Evolutionary conservation across 257 asterid species (phyloP).

Genomic region (Solanum chiquidenum): DNA sequence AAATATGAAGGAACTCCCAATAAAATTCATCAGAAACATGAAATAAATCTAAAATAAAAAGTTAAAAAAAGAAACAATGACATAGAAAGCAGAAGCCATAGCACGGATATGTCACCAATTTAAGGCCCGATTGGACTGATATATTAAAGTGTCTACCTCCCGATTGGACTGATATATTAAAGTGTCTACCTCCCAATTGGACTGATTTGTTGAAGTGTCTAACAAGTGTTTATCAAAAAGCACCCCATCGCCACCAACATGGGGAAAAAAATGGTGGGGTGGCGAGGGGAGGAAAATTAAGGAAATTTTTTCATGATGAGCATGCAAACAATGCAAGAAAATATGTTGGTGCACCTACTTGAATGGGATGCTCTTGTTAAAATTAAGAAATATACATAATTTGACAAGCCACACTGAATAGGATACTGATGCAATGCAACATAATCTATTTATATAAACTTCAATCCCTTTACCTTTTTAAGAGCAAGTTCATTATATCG

Average conservation of each 20-base stretch:
- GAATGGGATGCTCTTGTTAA: not conserved
- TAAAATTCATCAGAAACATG: not conserved
- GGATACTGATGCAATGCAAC: not conserved
- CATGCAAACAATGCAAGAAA: not conserved
- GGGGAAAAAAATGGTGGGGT: not conserved
- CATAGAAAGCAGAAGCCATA: not conserved
- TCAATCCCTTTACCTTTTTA: conserved; percentile 47
- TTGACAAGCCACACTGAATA: not conserved
- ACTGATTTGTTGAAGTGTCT: not conserved
- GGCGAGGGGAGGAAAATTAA: too few relatives aligned
- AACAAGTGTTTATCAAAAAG: not conserved
- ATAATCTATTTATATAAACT: not conserved
- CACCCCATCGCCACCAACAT: not conserved
- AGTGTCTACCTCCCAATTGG: not conserved
- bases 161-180: not conserved
- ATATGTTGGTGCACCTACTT: not conserved
- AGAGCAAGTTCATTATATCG: conserved; percentile 87
- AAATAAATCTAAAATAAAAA: not conserved
- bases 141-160: not conserved
- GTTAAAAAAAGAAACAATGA: not conserved
- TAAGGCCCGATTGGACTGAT: not conserved
- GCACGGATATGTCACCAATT: not conserved
- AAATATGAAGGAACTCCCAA: not conserved
- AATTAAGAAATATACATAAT: not conserved
- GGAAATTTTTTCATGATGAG: not conserved